Evolutionary conservation across 1,284 basidiomycete species (phyloP).

Genomic region (Apiotrichum akiyoshidainum): DNA sequence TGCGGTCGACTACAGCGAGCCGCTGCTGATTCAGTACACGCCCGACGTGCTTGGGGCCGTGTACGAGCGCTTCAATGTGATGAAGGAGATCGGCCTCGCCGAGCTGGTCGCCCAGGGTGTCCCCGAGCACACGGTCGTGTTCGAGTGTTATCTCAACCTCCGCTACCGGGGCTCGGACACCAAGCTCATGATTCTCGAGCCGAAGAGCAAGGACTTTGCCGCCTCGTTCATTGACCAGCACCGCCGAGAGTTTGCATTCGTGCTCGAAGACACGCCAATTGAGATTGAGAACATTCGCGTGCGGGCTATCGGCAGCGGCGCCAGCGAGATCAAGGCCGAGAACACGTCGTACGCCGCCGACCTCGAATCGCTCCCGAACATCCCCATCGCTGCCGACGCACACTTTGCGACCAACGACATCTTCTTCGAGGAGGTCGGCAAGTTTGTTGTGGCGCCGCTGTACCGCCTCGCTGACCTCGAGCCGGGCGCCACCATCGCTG

Average conservation of each 20-base stretch:
- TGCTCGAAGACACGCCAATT: slow-evolving; percentile 36
- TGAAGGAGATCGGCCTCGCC: slow-evolving; percentile 56
- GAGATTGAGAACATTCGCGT: slow-evolving; percentile 37
- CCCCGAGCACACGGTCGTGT: slow-evolving; percentile 62
- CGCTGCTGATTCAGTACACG: slow-evolving; percentile 23
- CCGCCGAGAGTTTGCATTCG: slow-evolving; percentile 44
- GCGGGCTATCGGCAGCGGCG: slow-evolving; percentile 32
- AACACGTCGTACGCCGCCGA: slow-evolving; percentile 12
- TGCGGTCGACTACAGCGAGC: slow-evolving; percentile 37
- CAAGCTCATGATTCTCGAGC: slow-evolving; percentile 41
- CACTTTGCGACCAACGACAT: slow-evolving; percentile 25
- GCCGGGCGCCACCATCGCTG: slow-evolving; percentile 35
- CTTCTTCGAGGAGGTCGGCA: slow-evolving; percentile 31
- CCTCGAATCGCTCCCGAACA: background rate
- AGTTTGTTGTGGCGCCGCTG: background rate
- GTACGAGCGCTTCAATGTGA: slow-evolving; percentile 20
- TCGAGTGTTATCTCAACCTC: slow-evolving; percentile 57
- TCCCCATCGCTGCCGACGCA: too few relatives aligned
- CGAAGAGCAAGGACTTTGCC: slow-evolving; percentile 31
- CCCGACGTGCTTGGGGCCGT: slow-evolving; percentile 22
- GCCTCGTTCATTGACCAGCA: slow-evolving; percentile 35
- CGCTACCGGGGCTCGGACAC: slow-evolving; percentile 41
- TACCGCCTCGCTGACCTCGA: slow-evolving; percentile 14
- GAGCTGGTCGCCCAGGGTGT: slow-evolving; percentile 80
- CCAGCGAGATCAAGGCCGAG: slow-evolving; percentile 26